These are phyloP conservation scores for Aspergillus versicolor DNA, from an alignment of 2,329 filamentous ascomycete species.

Conservation along the genomic window DNA sequence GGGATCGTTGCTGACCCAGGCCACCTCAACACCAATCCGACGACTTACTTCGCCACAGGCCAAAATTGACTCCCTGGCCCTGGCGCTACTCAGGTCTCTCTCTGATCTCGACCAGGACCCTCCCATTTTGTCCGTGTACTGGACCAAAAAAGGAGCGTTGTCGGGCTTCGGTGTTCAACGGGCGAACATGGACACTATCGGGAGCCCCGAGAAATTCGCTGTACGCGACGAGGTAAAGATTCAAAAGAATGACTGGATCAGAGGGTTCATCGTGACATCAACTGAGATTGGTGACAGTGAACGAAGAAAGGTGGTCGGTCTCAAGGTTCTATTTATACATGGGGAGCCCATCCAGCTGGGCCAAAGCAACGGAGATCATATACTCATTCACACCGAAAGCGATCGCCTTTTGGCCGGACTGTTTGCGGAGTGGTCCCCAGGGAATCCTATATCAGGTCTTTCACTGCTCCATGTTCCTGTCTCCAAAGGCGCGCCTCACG, in stretches of 20 bases:
- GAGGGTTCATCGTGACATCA: not conserved
- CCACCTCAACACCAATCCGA: not conserved
- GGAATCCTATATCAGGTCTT: not conserved
- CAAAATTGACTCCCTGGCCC: not conserved
- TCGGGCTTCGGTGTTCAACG: not conserved
- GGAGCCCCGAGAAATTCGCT: not conserved
- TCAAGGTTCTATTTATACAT: not conserved
- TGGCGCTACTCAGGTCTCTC: not conserved
- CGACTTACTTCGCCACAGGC: not conserved
- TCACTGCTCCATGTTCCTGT: not conserved
- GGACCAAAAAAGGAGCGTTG: not conserved
- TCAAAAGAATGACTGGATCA: not conserved
- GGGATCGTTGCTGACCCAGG: not conserved
- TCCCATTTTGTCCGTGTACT: not conserved
- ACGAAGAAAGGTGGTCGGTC: not conserved
- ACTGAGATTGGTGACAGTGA: not conserved
- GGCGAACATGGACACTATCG: not conserved
- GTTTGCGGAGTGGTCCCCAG: not conserved
- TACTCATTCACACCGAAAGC: not conserved
- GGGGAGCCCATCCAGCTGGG: not conserved
- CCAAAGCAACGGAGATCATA: not conserved
- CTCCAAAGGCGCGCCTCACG: not conserved
- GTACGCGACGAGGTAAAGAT: not conserved
- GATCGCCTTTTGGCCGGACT: not conserved
- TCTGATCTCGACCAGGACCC: not conserved